Percentiles rank a stretch among this genome's conserved stretches.
phyloP scores from a whole-genome alignment of 495 filamentous ascomycete species.

The Trichoderma reesei region DNA sequence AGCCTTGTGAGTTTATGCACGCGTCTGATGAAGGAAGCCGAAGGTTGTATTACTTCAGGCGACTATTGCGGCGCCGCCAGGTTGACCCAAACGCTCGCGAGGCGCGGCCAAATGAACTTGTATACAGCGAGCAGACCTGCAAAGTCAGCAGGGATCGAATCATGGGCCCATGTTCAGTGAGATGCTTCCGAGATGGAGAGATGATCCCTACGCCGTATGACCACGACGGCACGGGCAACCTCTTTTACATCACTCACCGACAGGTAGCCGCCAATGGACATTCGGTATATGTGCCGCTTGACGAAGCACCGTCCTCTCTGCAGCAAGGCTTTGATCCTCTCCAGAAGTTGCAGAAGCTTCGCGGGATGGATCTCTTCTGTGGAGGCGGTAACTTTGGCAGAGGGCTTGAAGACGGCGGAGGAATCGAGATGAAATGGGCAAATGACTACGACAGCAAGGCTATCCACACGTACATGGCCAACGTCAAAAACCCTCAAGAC shows the following conservation, averaged over 20 bases:
- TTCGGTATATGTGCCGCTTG: slow-evolving; percentile 17
- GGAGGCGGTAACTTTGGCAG: slow-evolving; percentile 66
- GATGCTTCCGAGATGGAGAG: slow-evolving; percentile 36
- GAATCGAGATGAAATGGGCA: slow-evolving; percentile 49
- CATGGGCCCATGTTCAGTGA: slow-evolving; percentile 46
- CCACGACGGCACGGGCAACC: slow-evolving; percentile 50
- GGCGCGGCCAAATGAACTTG: slow-evolving; percentile 54
- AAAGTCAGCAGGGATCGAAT: slow-evolving; percentile 32
- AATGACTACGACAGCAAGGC: slow-evolving; percentile 54
- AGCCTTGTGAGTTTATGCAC: slow-evolving; percentile 45
- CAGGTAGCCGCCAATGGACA: slow-evolving; percentile 14
- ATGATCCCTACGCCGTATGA: slow-evolving; percentile 53
- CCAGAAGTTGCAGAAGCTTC: slow-evolving; percentile 23
- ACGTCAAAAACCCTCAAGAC: slow-evolving; percentile 23
- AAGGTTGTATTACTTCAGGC: slow-evolving; percentile 31
- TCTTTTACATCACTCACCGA: slow-evolving; percentile 47
- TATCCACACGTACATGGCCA: slow-evolving; percentile 61
- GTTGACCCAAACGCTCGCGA: slow-evolving; percentile 25
- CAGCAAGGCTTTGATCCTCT: slow-evolving; percentile 48
- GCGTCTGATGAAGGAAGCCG: slow-evolving; percentile 26
- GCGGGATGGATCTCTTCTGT: slow-evolving; percentile 60
- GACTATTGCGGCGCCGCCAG: slow-evolving; percentile 33
- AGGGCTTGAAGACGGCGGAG: slow-evolving; percentile 63
- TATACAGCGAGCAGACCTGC: slow-evolving; percentile 42
- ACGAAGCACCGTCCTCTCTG: slow-evolving; percentile 25